These are phyloP conservation scores for Furcasterigmium furcatum DNA, from an alignment of 2,329 filamentous ascomycete species.

Conservation along the genomic window DNA sequence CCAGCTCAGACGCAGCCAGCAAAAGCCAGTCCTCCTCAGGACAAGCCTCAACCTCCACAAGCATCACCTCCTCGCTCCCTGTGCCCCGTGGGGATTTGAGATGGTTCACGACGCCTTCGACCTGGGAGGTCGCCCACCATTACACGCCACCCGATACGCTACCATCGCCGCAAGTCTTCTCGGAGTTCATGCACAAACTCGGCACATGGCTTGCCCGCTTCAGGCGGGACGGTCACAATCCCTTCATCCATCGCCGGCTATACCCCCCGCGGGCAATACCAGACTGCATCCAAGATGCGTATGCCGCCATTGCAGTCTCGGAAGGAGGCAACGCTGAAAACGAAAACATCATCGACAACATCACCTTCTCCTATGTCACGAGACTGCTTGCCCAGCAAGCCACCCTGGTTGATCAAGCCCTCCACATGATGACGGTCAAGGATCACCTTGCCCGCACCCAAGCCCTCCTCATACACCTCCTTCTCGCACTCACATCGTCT, in stretches of 20 bases:
- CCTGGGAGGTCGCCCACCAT: constrained; percentile 6
- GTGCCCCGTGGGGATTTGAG: constrained; percentile 3
- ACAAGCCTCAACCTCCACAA: no score
- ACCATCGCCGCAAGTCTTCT: constrained; percentile 3
- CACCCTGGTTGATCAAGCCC: not conserved
- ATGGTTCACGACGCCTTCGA: constrained; percentile 4
- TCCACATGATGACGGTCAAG: constrained; percentile 1
- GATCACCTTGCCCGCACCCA: constrained; percentile 9
- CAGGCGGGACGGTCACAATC: constrained; percentile 13
- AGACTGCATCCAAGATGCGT: constrained; percentile 12
- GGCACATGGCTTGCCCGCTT: constrained; percentile 14
- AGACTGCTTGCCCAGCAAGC: constrained; percentile 4
- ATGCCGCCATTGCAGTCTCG: constrained; percentile 8
- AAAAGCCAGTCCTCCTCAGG: no score
- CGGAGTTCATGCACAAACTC: constrained; percentile 6
- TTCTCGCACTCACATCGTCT: constrained; percentile 5
- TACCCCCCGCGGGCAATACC: constrained; percentile 15
- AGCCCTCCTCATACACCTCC: constrained; percentile 8
- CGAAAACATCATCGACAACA: constrained; percentile 6
- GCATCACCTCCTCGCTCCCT: no score
- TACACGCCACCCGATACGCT: not conserved
- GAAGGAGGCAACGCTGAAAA: constrained; percentile 5
- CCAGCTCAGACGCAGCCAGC: no score
- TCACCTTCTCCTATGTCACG: constrained; percentile 1
- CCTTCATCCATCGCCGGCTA: constrained; percentile 16